A percentile compares a stretch with the other conserved stretches of the same genome.
phyloP scores from a whole-genome alignment of 2,329 filamentous ascomycete species.

The Paecilomyces fulvus region DNA sequence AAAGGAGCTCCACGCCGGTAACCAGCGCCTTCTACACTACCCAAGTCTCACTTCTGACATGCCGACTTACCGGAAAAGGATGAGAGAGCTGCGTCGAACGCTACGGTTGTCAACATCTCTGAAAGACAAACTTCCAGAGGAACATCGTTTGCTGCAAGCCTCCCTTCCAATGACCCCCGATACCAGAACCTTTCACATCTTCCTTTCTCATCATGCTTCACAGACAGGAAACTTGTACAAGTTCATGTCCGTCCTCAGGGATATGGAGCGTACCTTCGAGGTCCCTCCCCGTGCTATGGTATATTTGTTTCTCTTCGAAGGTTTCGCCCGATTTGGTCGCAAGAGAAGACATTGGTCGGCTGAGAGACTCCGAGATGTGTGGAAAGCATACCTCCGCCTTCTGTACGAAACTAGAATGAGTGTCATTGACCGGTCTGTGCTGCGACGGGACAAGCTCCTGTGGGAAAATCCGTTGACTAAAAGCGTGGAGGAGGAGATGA shows the following conservation, averaged over 20 bases:
- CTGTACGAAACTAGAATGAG: constrained; percentile 28
- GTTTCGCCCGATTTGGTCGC: constrained; percentile 67
- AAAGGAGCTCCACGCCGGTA: constrained; percentile 20
- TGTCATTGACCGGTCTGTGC: constrained; percentile 11
- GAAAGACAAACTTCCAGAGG: constrained; percentile 43
- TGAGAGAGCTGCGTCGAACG: constrained; percentile 39
- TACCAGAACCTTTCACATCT: constrained; percentile 67
- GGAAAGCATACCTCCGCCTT: constrained; percentile 52
- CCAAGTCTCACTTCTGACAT: constrained; percentile 26
- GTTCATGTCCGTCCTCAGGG: constrained; percentile 63
- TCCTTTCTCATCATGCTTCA: constrained; percentile 66
- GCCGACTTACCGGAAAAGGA: constrained; percentile 24
- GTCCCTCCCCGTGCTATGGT: constrained; percentile 66
- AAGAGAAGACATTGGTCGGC: constrained; percentile 63
- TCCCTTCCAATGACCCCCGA: constrained; percentile 62
- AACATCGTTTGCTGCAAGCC: constrained; percentile 56
- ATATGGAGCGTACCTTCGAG: constrained; percentile 62
- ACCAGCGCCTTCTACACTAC: constrained; percentile 11
- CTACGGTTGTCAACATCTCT: constrained; percentile 38
- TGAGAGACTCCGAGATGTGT: constrained; percentile 58
- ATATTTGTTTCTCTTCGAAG: constrained; percentile 74
- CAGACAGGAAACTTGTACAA: constrained; percentile 62
- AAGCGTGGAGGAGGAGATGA: constrained; percentile 1
- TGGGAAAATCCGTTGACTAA: constrained; percentile 25
- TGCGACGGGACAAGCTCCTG: constrained; percentile 8